phyloP scores from a whole-genome alignment of 2,329 filamentous ascomycete genomes.

The Emergomyces orientalis region DNA sequence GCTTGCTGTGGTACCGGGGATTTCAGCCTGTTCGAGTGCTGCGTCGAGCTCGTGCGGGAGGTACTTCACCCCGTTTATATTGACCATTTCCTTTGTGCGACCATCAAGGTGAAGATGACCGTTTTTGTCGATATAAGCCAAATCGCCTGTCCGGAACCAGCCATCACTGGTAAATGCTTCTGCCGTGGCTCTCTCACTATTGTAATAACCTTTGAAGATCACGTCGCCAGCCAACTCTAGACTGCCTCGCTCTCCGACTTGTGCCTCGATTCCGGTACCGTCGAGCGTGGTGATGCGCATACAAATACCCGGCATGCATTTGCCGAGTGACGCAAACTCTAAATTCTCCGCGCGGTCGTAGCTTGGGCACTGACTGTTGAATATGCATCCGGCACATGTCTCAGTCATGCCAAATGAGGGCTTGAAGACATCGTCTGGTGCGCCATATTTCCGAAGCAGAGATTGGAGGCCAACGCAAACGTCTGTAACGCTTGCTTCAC shows the following conservation, averaged over 20 bases:
- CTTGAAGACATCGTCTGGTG: conserved; percentile 19
- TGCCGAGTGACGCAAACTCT: conserved; percentile 17
- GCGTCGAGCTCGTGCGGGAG: conserved; percentile 27
- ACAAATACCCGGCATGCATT: conserved; percentile 19
- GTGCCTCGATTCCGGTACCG: not conserved
- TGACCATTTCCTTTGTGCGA: conserved; percentile 35
- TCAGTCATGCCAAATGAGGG: conserved; percentile 20
- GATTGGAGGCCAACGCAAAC: not conserved
- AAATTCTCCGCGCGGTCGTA: conserved; percentile 7
- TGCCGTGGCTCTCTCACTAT: conserved; percentile 22
- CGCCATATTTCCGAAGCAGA: conserved; percentile 18
- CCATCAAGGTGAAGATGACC: conserved; percentile 32
- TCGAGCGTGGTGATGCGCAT: conserved; percentile 17
- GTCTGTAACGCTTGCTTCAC: not conserved
- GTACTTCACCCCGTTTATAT: conserved; percentile 37
- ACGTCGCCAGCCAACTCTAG: conserved; percentile 21
- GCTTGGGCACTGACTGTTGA: conserved; percentile 8
- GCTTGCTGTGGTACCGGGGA: conserved; percentile 18
- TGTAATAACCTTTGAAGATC: conserved; percentile 26
- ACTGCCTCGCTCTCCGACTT: conserved; percentile 13
- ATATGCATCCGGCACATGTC: conserved; percentile 13
- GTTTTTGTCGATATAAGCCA: conserved; percentile 21
- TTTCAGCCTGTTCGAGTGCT: conserved; percentile 26
- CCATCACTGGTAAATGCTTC: conserved; percentile 24
- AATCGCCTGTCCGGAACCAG: conserved; percentile 28